Evolutionary conservation across 495 filamentous ascomycete species (phyloP).

Genomic region (Trypethelium eluteriae): DNA sequence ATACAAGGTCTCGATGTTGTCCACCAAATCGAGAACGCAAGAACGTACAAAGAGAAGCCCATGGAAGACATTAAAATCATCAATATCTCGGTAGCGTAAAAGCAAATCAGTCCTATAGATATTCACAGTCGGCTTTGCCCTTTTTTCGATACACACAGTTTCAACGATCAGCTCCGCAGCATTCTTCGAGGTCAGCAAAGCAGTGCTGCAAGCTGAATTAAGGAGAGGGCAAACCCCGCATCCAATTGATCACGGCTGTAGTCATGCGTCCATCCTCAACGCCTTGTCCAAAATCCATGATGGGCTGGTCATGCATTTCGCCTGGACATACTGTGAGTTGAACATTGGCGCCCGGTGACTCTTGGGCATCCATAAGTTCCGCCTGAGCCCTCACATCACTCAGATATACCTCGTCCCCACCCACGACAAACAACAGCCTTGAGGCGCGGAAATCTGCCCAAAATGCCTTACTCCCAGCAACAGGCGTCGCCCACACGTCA

Average conservation of each 20-base stretch:
- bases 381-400: neutral
- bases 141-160: no score
- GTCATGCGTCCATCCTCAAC: slow-evolving; percentile 2
- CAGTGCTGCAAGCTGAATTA: neutral
- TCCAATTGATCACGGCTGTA: neutral
- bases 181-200: neutral
- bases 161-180: no score
- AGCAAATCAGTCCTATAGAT: neutral
- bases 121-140: no score
- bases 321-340: slow-evolving; percentile 2
- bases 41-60: slow-evolving; percentile 91
- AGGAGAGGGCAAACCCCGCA: neutral
- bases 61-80: slow-evolving; percentile 97
- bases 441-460: neutral
- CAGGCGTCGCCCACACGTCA: slow-evolving; percentile 5
- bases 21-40: slow-evolving; percentile 88
- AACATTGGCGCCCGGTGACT: neutral
- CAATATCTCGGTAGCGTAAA: slow-evolving; percentile 57
- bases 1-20: slow-evolving; percentile 90
- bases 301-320: slow-evolving; percentile 4
- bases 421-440: neutral
- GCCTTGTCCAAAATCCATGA: slow-evolving; percentile 1
- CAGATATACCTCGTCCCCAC: slow-evolving; percentile 3
- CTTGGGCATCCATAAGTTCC: neutral
- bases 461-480: neutral